phyloP scores from a whole-genome alignment of 2,329 filamentous ascomycete species.

The Penicillium occitanis region DNA sequence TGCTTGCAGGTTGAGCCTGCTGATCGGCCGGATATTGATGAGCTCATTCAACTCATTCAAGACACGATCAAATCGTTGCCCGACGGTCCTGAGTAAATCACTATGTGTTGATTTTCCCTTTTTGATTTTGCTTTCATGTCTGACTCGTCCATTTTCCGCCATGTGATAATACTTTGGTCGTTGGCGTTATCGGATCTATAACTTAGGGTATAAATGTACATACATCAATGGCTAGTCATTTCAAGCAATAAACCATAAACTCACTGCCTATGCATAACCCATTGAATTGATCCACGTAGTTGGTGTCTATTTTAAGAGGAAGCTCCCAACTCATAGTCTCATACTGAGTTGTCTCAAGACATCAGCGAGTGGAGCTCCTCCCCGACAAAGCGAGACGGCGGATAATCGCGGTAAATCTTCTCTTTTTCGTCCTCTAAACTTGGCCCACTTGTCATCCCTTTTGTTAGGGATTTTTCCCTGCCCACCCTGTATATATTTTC shows the following conservation, averaged over 20 bases:
- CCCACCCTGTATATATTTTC: not conserved
- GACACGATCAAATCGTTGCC: slow-evolving; percentile 66
- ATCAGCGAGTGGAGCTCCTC: not conserved
- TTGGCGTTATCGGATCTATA: not conserved
- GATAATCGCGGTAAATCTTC: slow-evolving; percentile 3
- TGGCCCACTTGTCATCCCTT: slow-evolving; percentile 1
- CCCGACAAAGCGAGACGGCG: not conserved
- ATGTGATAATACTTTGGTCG: slow-evolving; percentile 1
- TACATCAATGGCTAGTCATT: not conserved
- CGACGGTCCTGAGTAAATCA: slow-evolving; percentile 30
- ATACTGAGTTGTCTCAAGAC: not conserved
- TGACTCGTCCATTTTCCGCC: not conserved
- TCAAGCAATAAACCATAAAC: not conserved
- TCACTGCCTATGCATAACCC: not conserved
- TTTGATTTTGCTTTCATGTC: not conserved
- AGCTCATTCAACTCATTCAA: slow-evolving; percentile 78
- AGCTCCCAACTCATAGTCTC: too few species aligned
- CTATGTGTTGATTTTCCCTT: not conserved
- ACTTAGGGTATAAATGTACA: not conserved
- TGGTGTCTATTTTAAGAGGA: too few species aligned
- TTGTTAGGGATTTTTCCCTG: not conserved
- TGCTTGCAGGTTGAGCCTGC: slow-evolving; percentile 84
- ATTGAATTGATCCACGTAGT: too few species aligned
- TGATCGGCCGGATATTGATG: slow-evolving; percentile 82
- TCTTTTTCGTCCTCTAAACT: not conserved